Evolutionary conservation across 108 stramenopile species (phyloP), one percentile per base, ranked within the genome.

Genomic region (Cyclostephanos invisitatus): DNA sequence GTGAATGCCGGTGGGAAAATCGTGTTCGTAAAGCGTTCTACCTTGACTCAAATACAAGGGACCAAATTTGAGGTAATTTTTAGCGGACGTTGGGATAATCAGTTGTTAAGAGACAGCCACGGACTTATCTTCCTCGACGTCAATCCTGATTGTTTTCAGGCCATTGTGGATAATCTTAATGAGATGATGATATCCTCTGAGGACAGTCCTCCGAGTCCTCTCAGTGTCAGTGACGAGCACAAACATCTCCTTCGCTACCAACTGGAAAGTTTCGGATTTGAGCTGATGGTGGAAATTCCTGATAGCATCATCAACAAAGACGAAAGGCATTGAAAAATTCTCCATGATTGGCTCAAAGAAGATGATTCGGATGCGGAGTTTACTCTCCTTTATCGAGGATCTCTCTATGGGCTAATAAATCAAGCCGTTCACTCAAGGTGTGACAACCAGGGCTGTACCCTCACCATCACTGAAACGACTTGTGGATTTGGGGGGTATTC

Each of bases 211-310:
- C 54, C 57, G 5, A 44, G 18, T 57, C 38, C 36, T 38, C 75
- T 67, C 15, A 28, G 59, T 32, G 75, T 68, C 6, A 8, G 7
- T 36, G 36, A 36, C 36, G 36, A 36, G 36, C 7, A 36, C 36
- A 24, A 77, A 49, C 29, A 47, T 40, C 64, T 68, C 47, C 62
- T 77, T 22, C 20, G 20, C 20, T 46, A 68, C 37, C 68, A 76
- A 53, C 51, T 63, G n/a, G 29, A 68, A 7, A 36, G 62, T 11
- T 76, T 76, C 56, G 75, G 75, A 38, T 49, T 76, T 37, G 51
- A 38, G 11, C 18, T 21, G 14, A 27, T 15, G 14, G 20, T 36
- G 6, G 37, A 11, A 21, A 8, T 21, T 27, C 67, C 53, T 10
- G 60, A 76, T 4, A 68, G 67, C 68, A n/a, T n/a, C n/a, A n/a